Evolutionary conservation across 169 alveolate genomes (phyloP), one percentile per base, ranked within the genome.

Genomic region (Eimeria necatrix): DNA sequence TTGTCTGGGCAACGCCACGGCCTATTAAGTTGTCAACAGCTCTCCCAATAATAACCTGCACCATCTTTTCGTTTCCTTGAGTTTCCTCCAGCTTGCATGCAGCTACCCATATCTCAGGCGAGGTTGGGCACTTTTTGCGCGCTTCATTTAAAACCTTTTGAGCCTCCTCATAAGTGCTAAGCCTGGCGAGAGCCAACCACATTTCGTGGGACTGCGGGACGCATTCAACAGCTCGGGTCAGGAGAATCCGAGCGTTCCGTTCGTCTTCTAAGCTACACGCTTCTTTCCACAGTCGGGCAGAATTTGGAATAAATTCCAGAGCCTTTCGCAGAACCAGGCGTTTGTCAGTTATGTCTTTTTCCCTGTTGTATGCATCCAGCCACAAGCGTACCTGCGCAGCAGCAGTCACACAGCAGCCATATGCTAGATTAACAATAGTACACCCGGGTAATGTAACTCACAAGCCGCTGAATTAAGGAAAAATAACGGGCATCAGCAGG

Each of bases 141-240:
- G 99, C 99, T 91, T 98, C 98, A 95, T 99, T 99, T 76, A 99
- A 96, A 84, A 99, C 99, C 85, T 97, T 97, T 97, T 99, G 99
- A 6, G 99, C 99, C 96, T 99, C 99, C 87, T 98, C 98, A 97
- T 99, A 99, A 53, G 98, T 98, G 93, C 99, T 99, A 60, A 99
- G 97, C 96, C 99, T 97, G 3, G 99, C 99, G 86, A 99, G 97
- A 46, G 99, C 99, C 83, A 99, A 97, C 99, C 99, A 99, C 96
- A 99, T 97, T 83, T 99, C 99, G 73, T 98, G 98, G 22, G 99
- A 97, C 94, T 98, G 98, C 26, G 99, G 99, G 60, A 99, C 98
- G 94, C 99, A 99, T 96, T 99, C 99, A n/a, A 98, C 99, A 20
- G 99, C 99, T 73, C 99, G 98, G 84, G 98, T 96, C 46, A 99